Evolutionary conservation across 176 grass and related monocot genomes (phyloP).

Genomic region (Tuctoria greenei): DNA sequence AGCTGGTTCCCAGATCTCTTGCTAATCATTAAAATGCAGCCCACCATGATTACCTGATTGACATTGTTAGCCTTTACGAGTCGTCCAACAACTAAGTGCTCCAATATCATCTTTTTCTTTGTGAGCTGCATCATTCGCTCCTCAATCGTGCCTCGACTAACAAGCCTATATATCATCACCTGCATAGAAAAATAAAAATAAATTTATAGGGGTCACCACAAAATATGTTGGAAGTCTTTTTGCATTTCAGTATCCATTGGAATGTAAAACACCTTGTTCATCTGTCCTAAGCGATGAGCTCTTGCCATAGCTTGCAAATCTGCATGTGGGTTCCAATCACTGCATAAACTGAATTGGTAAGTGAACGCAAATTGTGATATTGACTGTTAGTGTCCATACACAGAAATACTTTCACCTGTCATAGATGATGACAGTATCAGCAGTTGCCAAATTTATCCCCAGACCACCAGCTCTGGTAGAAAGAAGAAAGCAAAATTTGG

Average conservation of each 20-base stretch:
- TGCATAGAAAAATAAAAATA: constrained; percentile 40
- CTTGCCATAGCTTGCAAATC: constrained; percentile 99
- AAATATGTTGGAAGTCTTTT: background rate
- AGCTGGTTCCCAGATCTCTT: background rate
- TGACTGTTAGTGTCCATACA: constrained; percentile 12
- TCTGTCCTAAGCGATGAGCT: constrained; percentile 98
- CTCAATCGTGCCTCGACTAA: constrained; percentile 98
- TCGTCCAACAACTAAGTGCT: constrained; percentile 95
- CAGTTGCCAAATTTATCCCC: constrained; percentile 99
- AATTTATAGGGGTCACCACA: background rate
- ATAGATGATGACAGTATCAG: constrained; percentile 98
- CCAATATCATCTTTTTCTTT: constrained; percentile 99
- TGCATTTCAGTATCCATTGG: constrained; percentile 16
- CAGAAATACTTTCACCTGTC: constrained; percentile 62
- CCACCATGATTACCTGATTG: constrained; percentile 69
- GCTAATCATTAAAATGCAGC: constrained; percentile 14
- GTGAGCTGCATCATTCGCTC: constrained; percentile 99
- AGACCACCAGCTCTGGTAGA: constrained; percentile 97
- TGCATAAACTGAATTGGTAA: constrained; percentile 31
- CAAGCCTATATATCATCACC: constrained; percentile 99
- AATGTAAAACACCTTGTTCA: constrained; percentile 71
- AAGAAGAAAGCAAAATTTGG: constrained; percentile 97
- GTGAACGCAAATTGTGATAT: constrained; percentile 28
- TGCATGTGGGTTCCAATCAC: constrained; percentile 95
- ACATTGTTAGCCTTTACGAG: constrained; percentile 82